A percentile compares a stretch with the other conserved stretches of the same genome.
phyloP scores from a whole-genome alignment of 2,329 filamentous ascomycete species.

The Colletotrichum godetiae region DNA sequence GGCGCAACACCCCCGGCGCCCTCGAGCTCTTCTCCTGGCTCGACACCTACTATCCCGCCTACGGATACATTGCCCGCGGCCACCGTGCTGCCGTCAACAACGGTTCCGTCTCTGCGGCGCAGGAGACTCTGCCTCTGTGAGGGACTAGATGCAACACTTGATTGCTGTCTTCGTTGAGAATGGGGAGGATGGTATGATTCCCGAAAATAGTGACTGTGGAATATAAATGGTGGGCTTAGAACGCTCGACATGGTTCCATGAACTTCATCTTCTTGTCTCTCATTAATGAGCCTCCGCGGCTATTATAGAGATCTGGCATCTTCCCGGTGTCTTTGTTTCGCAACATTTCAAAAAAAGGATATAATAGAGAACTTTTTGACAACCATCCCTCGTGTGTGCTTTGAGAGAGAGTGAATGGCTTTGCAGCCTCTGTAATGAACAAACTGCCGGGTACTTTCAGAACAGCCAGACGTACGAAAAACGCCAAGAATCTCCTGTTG shows the following conservation, averaged over 20 bases:
- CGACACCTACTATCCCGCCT: constrained; percentile 73
- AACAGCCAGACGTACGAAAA: neutral
- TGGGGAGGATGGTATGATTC: constrained; percentile 23
- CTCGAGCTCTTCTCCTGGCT: constrained; percentile 71
- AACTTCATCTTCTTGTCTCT: constrained; percentile 22
- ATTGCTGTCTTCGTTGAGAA: neutral
- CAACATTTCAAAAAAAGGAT: neutral
- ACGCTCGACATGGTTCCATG: neutral
- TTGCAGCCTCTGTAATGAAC: neutral
- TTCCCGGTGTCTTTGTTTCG: neutral
- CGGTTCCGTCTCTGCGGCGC: constrained; percentile 67
- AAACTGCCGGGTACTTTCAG: no score
- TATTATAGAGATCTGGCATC: neutral
- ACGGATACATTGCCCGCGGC: constrained; percentile 70
- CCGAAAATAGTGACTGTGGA: neutral
- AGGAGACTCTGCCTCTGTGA: constrained; percentile 48
- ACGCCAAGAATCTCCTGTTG: neutral
- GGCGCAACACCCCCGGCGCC: constrained; percentile 66
- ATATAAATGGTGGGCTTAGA: neutral
- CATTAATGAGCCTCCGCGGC: constrained; percentile 8
- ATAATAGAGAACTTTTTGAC: neutral
- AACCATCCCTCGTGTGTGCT: neutral
- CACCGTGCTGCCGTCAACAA: constrained; percentile 71
- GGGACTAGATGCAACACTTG: no score
- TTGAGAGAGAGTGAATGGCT: neutral